Base-by-base conservation (phyloP, 176 grass and related monocot species). In the Chrysopogon serrulatus region DNA sequence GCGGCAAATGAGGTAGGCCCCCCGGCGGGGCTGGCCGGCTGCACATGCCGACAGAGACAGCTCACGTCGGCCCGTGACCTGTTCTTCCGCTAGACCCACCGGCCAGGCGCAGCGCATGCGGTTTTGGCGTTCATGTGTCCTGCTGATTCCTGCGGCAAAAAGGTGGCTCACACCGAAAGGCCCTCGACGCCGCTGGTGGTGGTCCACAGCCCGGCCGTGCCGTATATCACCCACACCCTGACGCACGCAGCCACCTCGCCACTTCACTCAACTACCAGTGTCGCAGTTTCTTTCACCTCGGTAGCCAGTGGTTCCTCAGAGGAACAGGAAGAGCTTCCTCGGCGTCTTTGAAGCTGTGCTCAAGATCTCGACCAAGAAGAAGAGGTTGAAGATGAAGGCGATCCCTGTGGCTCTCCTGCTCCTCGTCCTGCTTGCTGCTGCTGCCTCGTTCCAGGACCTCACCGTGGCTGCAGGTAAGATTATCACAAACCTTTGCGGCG, bases 391-490 rank as follows among this genome's bases (percentile, higher is more conserved):
- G 77, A 89, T 81, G 82, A 85, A 30, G 82, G 49, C 6, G 30
- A 12, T 76, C 34, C 78, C 77, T 0, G 19, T 11, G 0, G 70
- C 34, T 33, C 71, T 89, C 53, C 64, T 82, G 19, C 51, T 68
- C 33, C 10, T 71, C 64, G 4, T 53, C 71, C 33, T 82, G 26
- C 34, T 27, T 0, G 63, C 82, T 0, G 40, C 81, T 5, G 62
- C 79, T 5, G 42, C 86, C 23, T 70, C 87, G 8, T 40, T 35
- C 63, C 77, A 77, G 33, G 51, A 77, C 8, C 77, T 76, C 64
- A 3, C 49, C 78, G 71, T 71, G 15, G 63, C 78, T 0, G 88
- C 88, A 81, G 88, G 88, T 89, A 62, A 62, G 48, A 51, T 56
- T 4, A 10, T n/a, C 1, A 19, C 49, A 21, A 53, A 53, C 3